A percentile compares a stretch with the other conserved stretches of the same genome.
Conservation (phyloP, 495 filamentous ascomycete genomes). For the Sphaerosporella brunnea region DNA sequence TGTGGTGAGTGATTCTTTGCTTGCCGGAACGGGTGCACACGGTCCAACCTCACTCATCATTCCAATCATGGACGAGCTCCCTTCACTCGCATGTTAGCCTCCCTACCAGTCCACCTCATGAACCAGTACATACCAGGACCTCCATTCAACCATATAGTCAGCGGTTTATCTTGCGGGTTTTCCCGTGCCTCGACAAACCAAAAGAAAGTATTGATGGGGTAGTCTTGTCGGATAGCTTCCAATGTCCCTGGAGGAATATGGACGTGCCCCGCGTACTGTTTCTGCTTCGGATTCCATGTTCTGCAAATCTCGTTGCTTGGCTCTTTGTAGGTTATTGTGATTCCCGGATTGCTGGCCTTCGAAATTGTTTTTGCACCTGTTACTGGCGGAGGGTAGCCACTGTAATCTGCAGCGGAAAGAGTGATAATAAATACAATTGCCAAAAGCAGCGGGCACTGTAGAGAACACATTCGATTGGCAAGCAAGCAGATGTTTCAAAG, state of each 20-base stretch:
- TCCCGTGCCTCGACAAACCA: conserved; percentile 56
- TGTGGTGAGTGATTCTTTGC: conserved; percentile 32
- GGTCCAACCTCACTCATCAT: conserved; percentile 33
- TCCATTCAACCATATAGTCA: conserved; percentile 55
- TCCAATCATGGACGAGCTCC: conserved; percentile 45
- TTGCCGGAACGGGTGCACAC: conserved; percentile 34
- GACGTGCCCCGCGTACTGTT: conserved; percentile 30
- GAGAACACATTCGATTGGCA: background rate
- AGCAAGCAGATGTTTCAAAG: background rate
- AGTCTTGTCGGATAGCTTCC: conserved; percentile 34
- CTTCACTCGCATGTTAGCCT: too few species aligned
- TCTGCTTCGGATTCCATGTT: conserved; percentile 18
- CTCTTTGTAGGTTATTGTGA: conserved; percentile 20
- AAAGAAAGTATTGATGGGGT: conserved; percentile 59
- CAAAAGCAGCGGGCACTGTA: background rate
- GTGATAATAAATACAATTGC: conserved; percentile 11
- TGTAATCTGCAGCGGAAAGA: conserved; percentile 7
- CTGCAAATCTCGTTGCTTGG: conserved; percentile 15
- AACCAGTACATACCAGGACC: conserved; percentile 36
- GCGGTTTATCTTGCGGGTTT: conserved; percentile 37
- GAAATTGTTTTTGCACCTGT: conserved; percentile 9
- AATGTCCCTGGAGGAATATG: conserved; percentile 35
- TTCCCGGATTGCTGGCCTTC: conserved; percentile 12
- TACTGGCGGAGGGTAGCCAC: conserved; percentile 20
- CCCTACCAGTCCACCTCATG: too few species aligned